These are phyloP conservation scores for Setaria viridis DNA, from an alignment of 202 grass and related monocot genomes.

Conservation along the genomic window DNA sequence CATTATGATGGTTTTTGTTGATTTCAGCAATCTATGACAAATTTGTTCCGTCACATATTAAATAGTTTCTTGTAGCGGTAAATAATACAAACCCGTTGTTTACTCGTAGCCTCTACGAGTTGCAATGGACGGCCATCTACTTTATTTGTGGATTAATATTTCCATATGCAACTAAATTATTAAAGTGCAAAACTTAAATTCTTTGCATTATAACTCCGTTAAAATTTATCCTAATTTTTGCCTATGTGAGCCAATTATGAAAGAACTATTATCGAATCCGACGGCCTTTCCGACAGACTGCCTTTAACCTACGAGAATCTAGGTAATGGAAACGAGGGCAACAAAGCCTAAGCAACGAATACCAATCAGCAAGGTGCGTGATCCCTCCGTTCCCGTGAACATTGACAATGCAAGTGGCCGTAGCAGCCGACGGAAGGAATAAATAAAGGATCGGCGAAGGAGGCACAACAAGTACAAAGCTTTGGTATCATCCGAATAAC, in stretches of 20 bases:
- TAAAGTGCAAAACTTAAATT: too few species aligned
- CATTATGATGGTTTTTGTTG: too few species aligned
- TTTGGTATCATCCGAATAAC: conserved; percentile 20
- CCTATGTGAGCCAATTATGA: not conserved
- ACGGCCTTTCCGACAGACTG: not conserved
- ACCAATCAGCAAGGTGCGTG: not conserved
- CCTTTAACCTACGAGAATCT: not conserved
- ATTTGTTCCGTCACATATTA: too few species aligned
- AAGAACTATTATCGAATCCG: not conserved
- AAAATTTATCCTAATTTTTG: too few species aligned
- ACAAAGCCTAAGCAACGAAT: conserved; percentile 37
- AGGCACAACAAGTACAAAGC: conserved; percentile 26
- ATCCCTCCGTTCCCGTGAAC: not conserved
- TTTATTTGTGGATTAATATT: too few species aligned
- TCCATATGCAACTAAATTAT: too few species aligned
- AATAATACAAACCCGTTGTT: too few species aligned
- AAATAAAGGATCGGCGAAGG: not conserved
- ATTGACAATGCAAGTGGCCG: not conserved
- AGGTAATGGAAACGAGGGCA: not conserved
- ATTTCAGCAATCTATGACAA: too few species aligned
- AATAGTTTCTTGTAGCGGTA: too few species aligned
- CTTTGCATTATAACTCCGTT: too few species aligned
- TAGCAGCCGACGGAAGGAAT: conserved; percentile 34
- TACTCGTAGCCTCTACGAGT: too few species aligned
- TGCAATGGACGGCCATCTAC: too few species aligned